Conservation (phyloP, 306 rosid genomes). For the Dalbergia cochinchinensis region DNA sequence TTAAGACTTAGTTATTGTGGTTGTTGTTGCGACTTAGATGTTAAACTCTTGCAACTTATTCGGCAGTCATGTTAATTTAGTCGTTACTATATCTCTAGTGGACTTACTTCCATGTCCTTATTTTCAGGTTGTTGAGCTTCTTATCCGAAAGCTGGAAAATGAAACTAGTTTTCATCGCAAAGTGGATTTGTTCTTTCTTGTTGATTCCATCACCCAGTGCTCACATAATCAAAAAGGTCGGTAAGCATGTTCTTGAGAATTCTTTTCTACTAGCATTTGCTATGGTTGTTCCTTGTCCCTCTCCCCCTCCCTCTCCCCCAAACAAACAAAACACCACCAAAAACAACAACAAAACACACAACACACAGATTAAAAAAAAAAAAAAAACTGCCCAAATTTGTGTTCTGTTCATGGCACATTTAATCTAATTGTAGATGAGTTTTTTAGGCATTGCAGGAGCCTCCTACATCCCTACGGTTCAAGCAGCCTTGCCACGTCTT, state of each 20-base stretch:
- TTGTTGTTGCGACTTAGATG: not conserved
- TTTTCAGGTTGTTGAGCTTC: conserved; percentile 96
- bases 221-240: conserved; percentile 92
- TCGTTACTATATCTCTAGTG: conserved; percentile 31
- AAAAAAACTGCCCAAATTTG: not conserved
- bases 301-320: too few species aligned
- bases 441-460: conserved; percentile 96
- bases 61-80: conserved; percentile 17
- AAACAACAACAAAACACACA: too few species aligned
- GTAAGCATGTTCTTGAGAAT: conserved; percentile 12
- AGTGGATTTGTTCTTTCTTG: conserved; percentile 96
- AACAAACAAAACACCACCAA: too few species aligned
- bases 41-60: conserved; percentile 18
- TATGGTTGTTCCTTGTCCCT: too few species aligned
- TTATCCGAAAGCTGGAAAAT: conserved; percentile 90
- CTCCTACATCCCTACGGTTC: conserved; percentile 91
- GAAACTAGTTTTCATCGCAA: conserved; percentile 94
- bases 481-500: conserved; percentile 97
- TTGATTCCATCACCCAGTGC: conserved; percentile 97
- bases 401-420: conserved; percentile 30
- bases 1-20: too few species aligned
- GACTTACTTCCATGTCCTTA: conserved; percentile 42
- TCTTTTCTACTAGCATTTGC: conserved; percentile 26
- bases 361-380: too few species aligned
- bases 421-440: conserved; percentile 23